Base-by-base conservation (phyloP, 192 early-diverging fungal species). In the Coemansia sp. region DNA sequence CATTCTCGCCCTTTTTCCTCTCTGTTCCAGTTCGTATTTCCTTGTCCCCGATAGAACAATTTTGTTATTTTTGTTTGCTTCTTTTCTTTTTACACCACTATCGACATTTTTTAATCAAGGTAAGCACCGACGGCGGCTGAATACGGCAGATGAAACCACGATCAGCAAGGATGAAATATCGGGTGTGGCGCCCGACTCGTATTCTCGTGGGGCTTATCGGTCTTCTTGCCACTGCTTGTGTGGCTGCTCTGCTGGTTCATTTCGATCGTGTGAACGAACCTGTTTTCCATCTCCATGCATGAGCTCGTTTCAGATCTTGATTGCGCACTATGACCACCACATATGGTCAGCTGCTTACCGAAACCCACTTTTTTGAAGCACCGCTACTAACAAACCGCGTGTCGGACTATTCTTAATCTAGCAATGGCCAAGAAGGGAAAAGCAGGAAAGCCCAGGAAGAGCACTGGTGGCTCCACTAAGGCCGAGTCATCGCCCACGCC, bases 391-490 rank as follows among this genome's bases (percentile, higher is more conserved):
- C 51, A 45, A 45, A 45, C 43, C 9, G 28, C 31, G 24, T 53
- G 10, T 2, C 26, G n/a, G 10, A 26, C 9, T 53, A 3, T 16
- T 16, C 11, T 26, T 11, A 28, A 13, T 16, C 5, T 53, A 53
- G 51, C 51, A 20, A 75, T 76, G 73, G 73, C 21, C 26, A 76
- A 69, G 50, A 76, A 76, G 40, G 51, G 45, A 53, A 76, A 76
- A 60, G 61, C 59, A 43, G 59, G 60, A 31, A 76, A 76, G 64
- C 13, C 46, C 18, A 73, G 66, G 60, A 73, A 73, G 71, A 58
- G 40, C 46, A 36, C 40, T n/a, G 39, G 60, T 13, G 28, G 46
- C 71, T 26, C 13, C 46, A 40, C 16, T 45, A 48, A 61, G 38
- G 45, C 48, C 42, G 18, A 59, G 24, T 50, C 40, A 53, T 53